Conservation (phyloP, 176 grass and related monocot species). For the Echinochloa phyllopogon region DNA sequence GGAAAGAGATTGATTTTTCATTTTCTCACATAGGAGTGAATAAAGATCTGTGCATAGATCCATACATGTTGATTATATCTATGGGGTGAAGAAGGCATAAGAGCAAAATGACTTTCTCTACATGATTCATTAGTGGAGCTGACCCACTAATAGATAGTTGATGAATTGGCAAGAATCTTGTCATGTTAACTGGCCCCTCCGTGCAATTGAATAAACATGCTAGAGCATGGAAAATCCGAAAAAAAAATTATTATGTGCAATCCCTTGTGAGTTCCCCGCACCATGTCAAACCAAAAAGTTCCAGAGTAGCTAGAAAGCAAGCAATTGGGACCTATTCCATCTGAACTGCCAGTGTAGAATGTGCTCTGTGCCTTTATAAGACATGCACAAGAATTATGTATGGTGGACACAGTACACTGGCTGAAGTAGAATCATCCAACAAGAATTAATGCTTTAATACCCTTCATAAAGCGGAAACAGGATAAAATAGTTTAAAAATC, state of each 20-base stretch:
- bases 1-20: neutral
- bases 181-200: neutral
- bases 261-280: no score
- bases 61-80: neutral
- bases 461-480: neutral
- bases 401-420: neutral
- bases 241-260: neutral
- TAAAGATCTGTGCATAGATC: neutral
- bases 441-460: neutral
- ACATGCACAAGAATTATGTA: neutral
- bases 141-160: neutral
- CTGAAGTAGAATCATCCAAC: neutral
- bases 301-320: no score
- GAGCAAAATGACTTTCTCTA: neutral
- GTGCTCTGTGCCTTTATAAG: neutral
- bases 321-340: neutral
- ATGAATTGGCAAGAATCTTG: neutral
- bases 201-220: neutral
- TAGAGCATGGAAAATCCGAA: neutral
- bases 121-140: neutral
- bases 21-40: neutral
- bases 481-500: neutral
- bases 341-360: neutral
- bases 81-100: neutral
- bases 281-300: neutral